phyloP scores from a whole-genome alignment of 2,329 filamentous ascomycete species.

The Aureobasidium melanogenum region DNA sequence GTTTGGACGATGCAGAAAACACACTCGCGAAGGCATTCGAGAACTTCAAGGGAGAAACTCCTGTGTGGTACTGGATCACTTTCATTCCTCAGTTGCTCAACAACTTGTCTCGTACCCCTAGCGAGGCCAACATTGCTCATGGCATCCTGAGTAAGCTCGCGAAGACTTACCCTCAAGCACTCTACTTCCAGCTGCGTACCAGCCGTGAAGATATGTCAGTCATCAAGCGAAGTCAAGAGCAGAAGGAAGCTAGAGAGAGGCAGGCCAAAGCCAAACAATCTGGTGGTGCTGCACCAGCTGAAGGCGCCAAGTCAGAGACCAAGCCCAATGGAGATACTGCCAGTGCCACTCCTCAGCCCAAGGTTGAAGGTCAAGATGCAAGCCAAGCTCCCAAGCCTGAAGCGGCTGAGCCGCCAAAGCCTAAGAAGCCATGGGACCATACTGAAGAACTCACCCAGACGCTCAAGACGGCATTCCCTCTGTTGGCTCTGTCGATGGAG shows the following conservation, averaged over 20 bases:
- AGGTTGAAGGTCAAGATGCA: slow-evolving; percentile 14
- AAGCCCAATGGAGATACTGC: slow-evolving; percentile 37
- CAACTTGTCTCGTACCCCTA: slow-evolving; percentile 68
- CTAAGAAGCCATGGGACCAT: slow-evolving; percentile 87
- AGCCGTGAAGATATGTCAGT: slow-evolving; percentile 87
- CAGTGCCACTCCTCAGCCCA: slow-evolving; percentile 28
- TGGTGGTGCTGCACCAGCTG: slow-evolving; percentile 21
- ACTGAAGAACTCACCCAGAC: slow-evolving; percentile 93
- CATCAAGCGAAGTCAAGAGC: slow-evolving; percentile 79
- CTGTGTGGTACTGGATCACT: slow-evolving; percentile 99
- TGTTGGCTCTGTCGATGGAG: slow-evolving; percentile 95
- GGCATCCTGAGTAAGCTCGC: slow-evolving; percentile 86
- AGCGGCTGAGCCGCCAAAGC: slow-evolving; percentile 35
- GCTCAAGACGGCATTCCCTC: slow-evolving; percentile 91
- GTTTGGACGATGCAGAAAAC: slow-evolving; percentile 80
- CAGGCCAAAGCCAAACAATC: slow-evolving; percentile 49
- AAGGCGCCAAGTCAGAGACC: slow-evolving; percentile 19
- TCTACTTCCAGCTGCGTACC: slow-evolving; percentile 92
- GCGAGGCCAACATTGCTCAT: slow-evolving; percentile 76
- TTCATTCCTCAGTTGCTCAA: slow-evolving; percentile 95
- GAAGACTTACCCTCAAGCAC: slow-evolving; percentile 84
- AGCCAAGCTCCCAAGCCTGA: slow-evolving; percentile 21
- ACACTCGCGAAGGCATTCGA: slow-evolving; percentile 80
- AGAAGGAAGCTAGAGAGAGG: slow-evolving; percentile 48
- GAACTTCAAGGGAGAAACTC: slow-evolving; percentile 93